phyloP scores from a whole-genome alignment of 768 basidiomycete genomes.

The Polyporus arcularius region DNA sequence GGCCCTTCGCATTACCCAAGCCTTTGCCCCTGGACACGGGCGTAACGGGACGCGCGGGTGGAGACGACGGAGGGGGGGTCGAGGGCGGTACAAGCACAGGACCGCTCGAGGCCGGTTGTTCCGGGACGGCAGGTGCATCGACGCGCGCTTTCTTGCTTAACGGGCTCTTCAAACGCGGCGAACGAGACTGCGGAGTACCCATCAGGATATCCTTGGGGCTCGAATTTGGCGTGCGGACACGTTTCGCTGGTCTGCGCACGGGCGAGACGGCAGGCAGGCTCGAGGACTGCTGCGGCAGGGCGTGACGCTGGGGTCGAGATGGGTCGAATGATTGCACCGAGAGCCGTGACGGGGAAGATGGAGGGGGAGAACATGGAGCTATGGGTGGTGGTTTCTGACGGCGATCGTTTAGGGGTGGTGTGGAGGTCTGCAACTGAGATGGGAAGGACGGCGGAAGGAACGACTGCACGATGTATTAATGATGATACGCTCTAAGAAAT shows the following conservation, averaged over 20 bases:
- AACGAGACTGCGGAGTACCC: slow-evolving; percentile 7
- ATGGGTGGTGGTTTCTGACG: slow-evolving; percentile 50
- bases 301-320: slow-evolving; percentile 19
- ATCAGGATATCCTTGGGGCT: slow-evolving; percentile 11
- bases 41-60: slow-evolving; percentile 25
- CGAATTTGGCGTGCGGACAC: slow-evolving; percentile 20
- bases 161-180: slow-evolving; percentile 8
- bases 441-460: slow-evolving; percentile 60
- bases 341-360: slow-evolving; percentile 23
- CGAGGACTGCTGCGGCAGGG: slow-evolving; percentile 22
- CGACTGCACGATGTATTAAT: slow-evolving; percentile 31
- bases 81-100: slow-evolving; percentile 20
- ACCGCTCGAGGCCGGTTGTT: slow-evolving; percentile 19
- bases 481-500: slow-evolving; percentile 11
- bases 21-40: slow-evolving; percentile 22
- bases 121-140: neutral
- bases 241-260: slow-evolving; percentile 15
- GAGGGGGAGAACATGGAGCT: slow-evolving; percentile 25
- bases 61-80: slow-evolving; percentile 34
- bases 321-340: slow-evolving; percentile 20
- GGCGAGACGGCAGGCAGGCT: slow-evolving; percentile 14
- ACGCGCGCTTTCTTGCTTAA: slow-evolving; percentile 24
- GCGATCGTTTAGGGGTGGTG: slow-evolving; percentile 38
- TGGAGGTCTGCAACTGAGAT: slow-evolving; percentile 53
- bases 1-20: slow-evolving; percentile 25